Evolutionary conservation across 805 yeast species (phyloP).

Genomic region (Myxozyma lipomycoides): DNA sequence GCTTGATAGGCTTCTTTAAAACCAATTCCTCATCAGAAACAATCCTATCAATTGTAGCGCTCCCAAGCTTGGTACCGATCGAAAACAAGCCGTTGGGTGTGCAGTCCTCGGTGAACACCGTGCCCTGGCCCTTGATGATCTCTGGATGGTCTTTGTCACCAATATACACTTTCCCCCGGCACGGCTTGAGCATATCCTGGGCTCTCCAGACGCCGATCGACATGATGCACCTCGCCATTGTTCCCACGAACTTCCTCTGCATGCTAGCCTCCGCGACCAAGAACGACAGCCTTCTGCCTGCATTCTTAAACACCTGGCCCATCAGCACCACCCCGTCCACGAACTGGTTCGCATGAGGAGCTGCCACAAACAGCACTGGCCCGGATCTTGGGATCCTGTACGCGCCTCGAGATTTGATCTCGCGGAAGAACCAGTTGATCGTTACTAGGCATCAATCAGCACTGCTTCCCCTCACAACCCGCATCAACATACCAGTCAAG

Average conservation of each 20-base stretch:
- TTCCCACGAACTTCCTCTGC: slow-evolving; percentile 63
- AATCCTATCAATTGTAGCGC: slow-evolving; percentile 65
- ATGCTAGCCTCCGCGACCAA: slow-evolving; percentile 81
- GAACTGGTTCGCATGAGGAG: slow-evolving; percentile 94
- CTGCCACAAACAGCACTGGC: slow-evolving; percentile 88
- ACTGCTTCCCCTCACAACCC: background rate
- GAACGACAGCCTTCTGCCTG: slow-evolving; percentile 69
- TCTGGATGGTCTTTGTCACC: slow-evolving; percentile 53
- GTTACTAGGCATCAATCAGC: slow-evolving; percentile 37
- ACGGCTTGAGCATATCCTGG: slow-evolving; percentile 72
- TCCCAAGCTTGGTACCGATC: slow-evolving; percentile 73
- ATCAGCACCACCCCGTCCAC: slow-evolving; percentile 78
- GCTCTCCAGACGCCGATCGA: slow-evolving; percentile 91
- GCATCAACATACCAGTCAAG: slow-evolving; percentile 33
- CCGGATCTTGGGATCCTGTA: slow-evolving; percentile 66
- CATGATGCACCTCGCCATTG: slow-evolving; percentile 67
- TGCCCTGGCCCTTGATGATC: slow-evolving; percentile 59
- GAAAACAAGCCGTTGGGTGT: slow-evolving; percentile 64
- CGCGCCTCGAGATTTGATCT: slow-evolving; percentile 84
- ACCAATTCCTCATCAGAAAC: slow-evolving; percentile 66
- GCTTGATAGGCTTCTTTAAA: slow-evolving; percentile 66
- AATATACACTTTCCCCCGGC: slow-evolving; percentile 58
- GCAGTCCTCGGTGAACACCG: slow-evolving; percentile 63
- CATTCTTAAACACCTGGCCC: slow-evolving; percentile 68
- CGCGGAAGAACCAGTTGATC: slow-evolving; percentile 75